Evolutionary conservation across 2,329 filamentous ascomycete genomes (phyloP).

Genomic region (Calonectria pteridis): DNA sequence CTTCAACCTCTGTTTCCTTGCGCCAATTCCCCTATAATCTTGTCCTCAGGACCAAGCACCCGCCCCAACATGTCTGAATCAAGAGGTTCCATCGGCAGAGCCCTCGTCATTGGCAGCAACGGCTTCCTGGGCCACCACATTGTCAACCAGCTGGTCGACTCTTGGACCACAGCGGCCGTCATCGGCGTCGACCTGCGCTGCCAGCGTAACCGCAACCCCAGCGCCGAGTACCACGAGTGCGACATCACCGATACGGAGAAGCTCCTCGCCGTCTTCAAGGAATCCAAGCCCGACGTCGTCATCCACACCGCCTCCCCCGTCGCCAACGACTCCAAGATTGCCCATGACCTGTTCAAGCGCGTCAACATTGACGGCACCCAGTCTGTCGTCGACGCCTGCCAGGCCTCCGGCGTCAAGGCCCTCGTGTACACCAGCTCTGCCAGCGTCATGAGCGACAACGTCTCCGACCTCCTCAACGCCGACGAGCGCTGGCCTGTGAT

Average conservation of each 20-base stretch:
- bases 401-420: constrained; percentile 77
- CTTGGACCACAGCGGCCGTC: constrained; percentile 65
- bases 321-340: constrained; percentile 65
- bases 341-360: constrained; percentile 76
- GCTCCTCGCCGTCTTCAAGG: constrained; percentile 73
- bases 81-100: constrained; percentile 70
- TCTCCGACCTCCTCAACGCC: constrained; percentile 83
- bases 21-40: neutral
- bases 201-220: constrained; percentile 73
- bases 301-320: constrained; percentile 89
- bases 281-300: constrained; percentile 82
- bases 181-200: constrained; percentile 81
- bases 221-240: constrained; percentile 76
- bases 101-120: constrained; percentile 85
- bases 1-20: neutral
- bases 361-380: constrained; percentile 92
- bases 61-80: constrained; percentile 27
- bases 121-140: constrained; percentile 89
- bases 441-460: constrained; percentile 87
- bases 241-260: constrained; percentile 79
- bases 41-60: too few species aligned
- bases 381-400: constrained; percentile 80
- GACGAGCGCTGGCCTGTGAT: constrained; percentile 87
- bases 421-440: constrained; percentile 94
- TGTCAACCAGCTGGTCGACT: constrained; percentile 76